A percentile compares a stretch with the other conserved stretches of the same genome.
Conservation (phyloP, 78 protist species). For the Monocercomonoides exilis region DNA sequence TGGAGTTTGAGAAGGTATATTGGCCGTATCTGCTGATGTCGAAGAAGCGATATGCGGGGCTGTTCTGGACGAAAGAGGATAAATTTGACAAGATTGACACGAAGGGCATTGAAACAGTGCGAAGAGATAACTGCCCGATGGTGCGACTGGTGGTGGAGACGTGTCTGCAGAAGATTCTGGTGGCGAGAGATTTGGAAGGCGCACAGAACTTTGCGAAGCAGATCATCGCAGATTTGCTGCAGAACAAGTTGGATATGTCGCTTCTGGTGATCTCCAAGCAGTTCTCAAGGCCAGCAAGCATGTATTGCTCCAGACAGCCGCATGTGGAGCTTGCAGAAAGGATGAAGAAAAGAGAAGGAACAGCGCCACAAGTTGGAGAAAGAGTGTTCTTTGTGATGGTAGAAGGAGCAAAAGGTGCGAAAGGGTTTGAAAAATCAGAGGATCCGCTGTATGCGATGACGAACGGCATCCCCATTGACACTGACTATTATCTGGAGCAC, state of each 20-base stretch:
- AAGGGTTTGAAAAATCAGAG: conserved; percentile 87
- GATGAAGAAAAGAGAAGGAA: conserved; percentile 83
- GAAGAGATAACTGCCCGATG: conserved; percentile 94
- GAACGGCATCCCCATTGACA: conserved; percentile 87
- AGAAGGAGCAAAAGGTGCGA: conserved; percentile 67
- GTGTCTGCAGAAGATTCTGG: conserved; percentile 62
- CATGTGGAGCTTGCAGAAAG: conserved; percentile 93
- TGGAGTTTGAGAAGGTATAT: conserved; percentile 95
- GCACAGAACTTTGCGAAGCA: conserved; percentile 53
- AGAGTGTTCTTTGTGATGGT: conserved; percentile 97
- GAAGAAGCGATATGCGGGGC: conserved; percentile 98
- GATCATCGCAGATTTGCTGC: conserved; percentile 71
- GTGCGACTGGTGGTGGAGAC: conserved; percentile 65
- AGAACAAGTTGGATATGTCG: conserved; percentile 86
- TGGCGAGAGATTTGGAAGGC: conserved; percentile 58
- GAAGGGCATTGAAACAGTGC: conserved; percentile 89
- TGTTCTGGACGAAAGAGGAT: conserved; percentile 81
- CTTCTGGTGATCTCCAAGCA: conserved; percentile 74
- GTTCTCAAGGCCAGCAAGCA: conserved; percentile 28
- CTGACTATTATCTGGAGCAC: conserved; percentile 82
- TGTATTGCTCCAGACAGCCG: conserved; percentile 46
- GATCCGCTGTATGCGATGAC: conserved; percentile 97
- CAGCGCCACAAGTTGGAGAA: conserved; percentile 96
- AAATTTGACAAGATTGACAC: conserved; percentile 89
- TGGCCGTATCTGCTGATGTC: conserved; percentile 91